These are phyloP conservation scores for Cucumis cinereus DNA, from an alignment of 306 rosid species.

Conservation along the genomic window DNA sequence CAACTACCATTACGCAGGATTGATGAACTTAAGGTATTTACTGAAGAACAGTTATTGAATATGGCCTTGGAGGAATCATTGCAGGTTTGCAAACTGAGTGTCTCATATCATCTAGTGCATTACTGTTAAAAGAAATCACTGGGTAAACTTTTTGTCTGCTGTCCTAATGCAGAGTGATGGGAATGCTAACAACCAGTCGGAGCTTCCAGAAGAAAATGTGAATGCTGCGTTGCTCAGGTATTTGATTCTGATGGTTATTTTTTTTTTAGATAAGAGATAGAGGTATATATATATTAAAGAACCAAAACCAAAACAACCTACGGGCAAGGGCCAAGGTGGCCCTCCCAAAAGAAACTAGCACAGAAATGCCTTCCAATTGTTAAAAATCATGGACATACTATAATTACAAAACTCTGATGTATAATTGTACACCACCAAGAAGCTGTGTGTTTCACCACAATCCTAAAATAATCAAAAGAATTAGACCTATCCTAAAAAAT, in stretches of 20 bases:
- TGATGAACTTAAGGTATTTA: constrained; percentile 60
- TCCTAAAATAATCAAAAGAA: no score
- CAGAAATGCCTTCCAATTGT: no score
- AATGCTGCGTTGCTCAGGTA: background rate
- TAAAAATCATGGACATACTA: no score
- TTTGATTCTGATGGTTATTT: background rate
- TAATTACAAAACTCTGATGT: no score
- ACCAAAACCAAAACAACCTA: no score
- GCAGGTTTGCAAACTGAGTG: constrained; percentile 18
- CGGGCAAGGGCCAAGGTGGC: no score
- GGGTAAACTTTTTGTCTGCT: background rate
- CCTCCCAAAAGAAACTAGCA: no score
- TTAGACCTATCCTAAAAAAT: no score
- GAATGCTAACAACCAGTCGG: background rate
- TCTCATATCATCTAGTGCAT: background rate
- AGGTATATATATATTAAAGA: no score
- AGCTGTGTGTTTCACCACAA: no score
- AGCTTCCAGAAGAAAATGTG: background rate
- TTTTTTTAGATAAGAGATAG: no score
- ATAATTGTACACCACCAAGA: no score
- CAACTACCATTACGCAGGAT: constrained; percentile 26
- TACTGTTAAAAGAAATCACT: background rate
- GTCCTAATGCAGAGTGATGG: background rate
- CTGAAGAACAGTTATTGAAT: constrained; percentile 67
- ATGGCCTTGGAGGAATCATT: constrained; percentile 60